A percentile compares a stretch with the other conserved stretches of the same genome.
These are phyloP conservation scores for Annulohypoxylon moriforme DNA, from an alignment of 495 filamentous ascomycete species.

Conservation along the genomic window DNA sequence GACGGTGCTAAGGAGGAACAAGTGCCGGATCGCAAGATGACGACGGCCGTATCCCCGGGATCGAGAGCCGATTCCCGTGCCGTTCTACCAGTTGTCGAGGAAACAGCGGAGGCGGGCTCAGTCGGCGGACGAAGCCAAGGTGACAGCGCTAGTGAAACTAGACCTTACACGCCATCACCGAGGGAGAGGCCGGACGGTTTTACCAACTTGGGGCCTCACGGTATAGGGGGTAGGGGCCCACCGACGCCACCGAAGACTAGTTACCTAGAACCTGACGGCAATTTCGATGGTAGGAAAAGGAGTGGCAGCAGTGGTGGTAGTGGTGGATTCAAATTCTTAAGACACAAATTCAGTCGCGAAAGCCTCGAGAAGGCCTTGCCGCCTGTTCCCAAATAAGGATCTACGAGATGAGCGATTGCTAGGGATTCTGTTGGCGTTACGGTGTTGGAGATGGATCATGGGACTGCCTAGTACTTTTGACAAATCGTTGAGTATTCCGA, in stretches of 20 bases:
- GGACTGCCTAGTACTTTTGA: conserved; percentile 21
- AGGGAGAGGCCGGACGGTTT: conserved; percentile 58
- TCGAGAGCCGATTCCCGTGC: conserved; percentile 65
- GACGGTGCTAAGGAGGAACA: conserved; percentile 62
- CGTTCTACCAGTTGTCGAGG: conserved; percentile 90
- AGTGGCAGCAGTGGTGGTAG: conserved; percentile 31
- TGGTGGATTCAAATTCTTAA: conserved; percentile 30
- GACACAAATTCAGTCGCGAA: conserved; percentile 51
- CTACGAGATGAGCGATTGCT: conserved; percentile 16
- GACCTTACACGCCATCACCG: conserved; percentile 56
- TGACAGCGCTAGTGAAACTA: conserved; percentile 58
- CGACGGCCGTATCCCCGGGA: conserved; percentile 58
- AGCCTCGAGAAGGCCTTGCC: conserved; percentile 68
- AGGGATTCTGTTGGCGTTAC: conserved; percentile 28
- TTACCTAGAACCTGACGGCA: conserved; percentile 53
- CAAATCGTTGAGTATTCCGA: conserved; percentile 40
- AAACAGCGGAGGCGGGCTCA: conserved; percentile 84
- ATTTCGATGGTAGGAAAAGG: conserved; percentile 45
- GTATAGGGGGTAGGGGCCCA: conserved; percentile 50
- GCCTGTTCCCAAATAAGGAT: conserved; percentile 56
- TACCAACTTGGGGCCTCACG: conserved; percentile 54
- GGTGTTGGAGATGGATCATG: conserved; percentile 2
- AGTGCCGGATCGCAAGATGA: conserved; percentile 60
- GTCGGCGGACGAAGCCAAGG: conserved; percentile 64
- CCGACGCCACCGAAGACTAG: conserved; percentile 60